phyloP scores from a whole-genome alignment of 768 basidiomycete species.

The Phlegmacium glaucopus region DNA sequence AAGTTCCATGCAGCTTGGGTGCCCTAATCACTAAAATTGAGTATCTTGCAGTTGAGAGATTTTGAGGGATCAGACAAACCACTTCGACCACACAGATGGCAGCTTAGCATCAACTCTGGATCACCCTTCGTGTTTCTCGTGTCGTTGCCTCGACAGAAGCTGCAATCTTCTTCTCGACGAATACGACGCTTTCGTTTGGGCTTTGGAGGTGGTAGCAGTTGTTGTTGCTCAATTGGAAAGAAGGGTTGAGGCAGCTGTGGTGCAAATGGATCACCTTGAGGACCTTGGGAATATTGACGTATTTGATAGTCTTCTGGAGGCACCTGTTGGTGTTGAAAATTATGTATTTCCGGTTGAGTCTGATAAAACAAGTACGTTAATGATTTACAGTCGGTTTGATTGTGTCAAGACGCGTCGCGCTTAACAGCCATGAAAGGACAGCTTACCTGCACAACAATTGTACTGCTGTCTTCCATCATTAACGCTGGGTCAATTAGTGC shows the following conservation, averaged over 20 bases:
- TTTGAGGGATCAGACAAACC: slow-evolving; percentile 40
- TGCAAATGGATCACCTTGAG: slow-evolving; percentile 82
- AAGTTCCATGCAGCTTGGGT: slow-evolving; percentile 82
- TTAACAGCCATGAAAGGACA: slow-evolving; percentile 10
- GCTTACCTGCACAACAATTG: slow-evolving; percentile 36
- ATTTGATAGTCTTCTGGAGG: slow-evolving; percentile 29
- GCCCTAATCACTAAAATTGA: slow-evolving; percentile 45
- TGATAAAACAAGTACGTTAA: slow-evolving; percentile 24
- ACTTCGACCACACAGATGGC: slow-evolving; percentile 78
- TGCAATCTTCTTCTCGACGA: slow-evolving; percentile 63
- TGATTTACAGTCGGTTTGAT: slow-evolving; percentile 13
- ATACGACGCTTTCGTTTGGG: slow-evolving; percentile 45
- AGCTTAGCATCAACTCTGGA: slow-evolving; percentile 72
- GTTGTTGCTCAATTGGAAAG: slow-evolving; percentile 45
- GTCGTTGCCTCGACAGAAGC: slow-evolving; percentile 73
- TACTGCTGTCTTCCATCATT: slow-evolving; percentile 25
- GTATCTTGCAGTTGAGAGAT: slow-evolving; percentile 1
- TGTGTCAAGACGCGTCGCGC: slow-evolving; percentile 82
- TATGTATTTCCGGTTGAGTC: slow-evolving; percentile 21
- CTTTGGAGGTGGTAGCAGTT: slow-evolving; percentile 39
- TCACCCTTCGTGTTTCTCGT: slow-evolving; percentile 51
- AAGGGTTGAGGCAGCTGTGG: slow-evolving; percentile 55
- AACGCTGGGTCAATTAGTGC: slow-evolving; percentile 53
- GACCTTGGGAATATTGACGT: slow-evolving; percentile 65
- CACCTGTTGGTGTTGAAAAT: slow-evolving; percentile 22